Evolutionary conservation across 495 filamentous ascomycete species (phyloP).

Genomic region (Thozetella sp.): DNA sequence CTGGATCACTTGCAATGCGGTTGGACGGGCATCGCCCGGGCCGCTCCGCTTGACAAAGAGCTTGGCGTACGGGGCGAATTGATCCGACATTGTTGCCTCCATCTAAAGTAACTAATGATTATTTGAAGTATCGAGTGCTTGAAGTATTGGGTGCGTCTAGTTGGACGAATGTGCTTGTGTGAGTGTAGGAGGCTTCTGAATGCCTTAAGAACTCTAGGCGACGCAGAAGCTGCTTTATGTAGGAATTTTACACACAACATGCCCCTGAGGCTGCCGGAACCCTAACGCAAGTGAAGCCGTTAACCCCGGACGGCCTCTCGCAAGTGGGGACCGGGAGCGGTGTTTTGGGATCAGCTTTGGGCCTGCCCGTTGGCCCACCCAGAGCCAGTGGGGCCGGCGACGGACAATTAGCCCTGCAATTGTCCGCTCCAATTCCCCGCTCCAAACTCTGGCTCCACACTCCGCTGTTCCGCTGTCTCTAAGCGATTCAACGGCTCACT

Average conservation of each 20-base stretch:
- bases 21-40: constrained; percentile 53
- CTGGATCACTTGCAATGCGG: constrained; percentile 50
- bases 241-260: background rate
- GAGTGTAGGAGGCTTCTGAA: background rate
- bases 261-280: background rate
- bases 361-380: background rate
- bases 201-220: background rate
- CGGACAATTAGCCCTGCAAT: constrained; percentile 1
- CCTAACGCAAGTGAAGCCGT: background rate
- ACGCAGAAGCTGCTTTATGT: background rate
- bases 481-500: too few species aligned
- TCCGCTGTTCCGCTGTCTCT: too few species aligned
- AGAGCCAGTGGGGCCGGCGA: background rate
- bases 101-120: background rate
- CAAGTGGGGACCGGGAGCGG: constrained; percentile 1
- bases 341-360: background rate
- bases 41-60: constrained; percentile 37
- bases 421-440: constrained; percentile 1
- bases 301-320: background rate
- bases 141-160: background rate
- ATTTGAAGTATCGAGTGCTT: background rate
- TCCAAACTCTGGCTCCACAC: background rate
- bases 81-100: background rate
- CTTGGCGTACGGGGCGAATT: background rate
- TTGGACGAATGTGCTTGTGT: background rate